Evolutionary conservation across 108 stramenopile species (phyloP).

Genomic region (Fragilaria radians): DNA sequence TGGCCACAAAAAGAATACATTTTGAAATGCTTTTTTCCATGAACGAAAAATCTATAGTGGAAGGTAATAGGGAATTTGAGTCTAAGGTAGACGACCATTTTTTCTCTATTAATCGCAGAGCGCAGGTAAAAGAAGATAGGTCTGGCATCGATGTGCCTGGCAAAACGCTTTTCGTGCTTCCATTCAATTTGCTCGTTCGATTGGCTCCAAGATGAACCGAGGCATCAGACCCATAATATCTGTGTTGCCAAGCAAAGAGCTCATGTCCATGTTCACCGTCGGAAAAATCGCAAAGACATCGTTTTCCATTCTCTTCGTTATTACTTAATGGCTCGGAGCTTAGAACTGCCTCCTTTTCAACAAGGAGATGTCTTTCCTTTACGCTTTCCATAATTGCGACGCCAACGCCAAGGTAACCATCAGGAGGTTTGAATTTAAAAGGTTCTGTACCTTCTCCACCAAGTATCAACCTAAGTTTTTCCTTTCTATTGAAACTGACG

Average conservation of each 20-base stretch:
- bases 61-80: background rate
- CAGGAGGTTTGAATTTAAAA: conserved; percentile 61
- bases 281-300: conserved; percentile 76
- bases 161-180: background rate
- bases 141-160: conserved; percentile 2
- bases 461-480: conserved; percentile 64
- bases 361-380: conserved; percentile 40
- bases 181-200: conserved; percentile 22
- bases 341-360: conserved; percentile 52
- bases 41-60: background rate
- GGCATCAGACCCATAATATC: conserved; percentile 87
- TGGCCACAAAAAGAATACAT: conserved; percentile 12
- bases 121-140: background rate
- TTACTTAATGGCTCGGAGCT: conserved; percentile 1
- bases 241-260: conserved; percentile 82
- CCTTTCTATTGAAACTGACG: conserved; percentile 81
- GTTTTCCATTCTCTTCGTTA: conserved; percentile 14
- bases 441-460: conserved; percentile 59
- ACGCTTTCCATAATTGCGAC: conserved; percentile 63
- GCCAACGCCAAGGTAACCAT: conserved; percentile 75
- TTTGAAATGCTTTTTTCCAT: conserved; percentile 17
- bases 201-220: conserved; percentile 77
- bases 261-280: conserved; percentile 88
- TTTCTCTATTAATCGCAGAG: conserved; percentile 20
- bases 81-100: conserved; percentile 9